Conservation (phyloP, 2,329 filamentous ascomycete genomes). For the Pyrenochaeta sp. region DNA sequence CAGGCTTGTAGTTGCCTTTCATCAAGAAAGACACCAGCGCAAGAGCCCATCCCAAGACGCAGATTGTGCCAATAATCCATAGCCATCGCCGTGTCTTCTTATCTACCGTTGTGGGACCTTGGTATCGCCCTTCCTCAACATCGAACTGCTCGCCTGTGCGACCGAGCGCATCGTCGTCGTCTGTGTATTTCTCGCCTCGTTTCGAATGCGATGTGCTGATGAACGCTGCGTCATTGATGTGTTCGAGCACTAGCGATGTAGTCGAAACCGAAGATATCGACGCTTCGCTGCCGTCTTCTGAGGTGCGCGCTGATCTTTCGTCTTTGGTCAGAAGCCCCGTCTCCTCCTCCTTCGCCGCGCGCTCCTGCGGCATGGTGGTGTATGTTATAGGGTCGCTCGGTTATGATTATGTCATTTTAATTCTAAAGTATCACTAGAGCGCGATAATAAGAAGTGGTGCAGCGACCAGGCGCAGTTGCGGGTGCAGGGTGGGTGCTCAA, state of each 20-base stretch:
- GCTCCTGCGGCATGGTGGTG: conserved; percentile 45
- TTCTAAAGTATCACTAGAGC: not conserved
- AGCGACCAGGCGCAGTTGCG: conserved; percentile 7
- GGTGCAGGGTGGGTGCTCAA: conserved; percentile 6
- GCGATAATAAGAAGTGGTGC: conserved; percentile 2
- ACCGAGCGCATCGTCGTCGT: conserved; percentile 52
- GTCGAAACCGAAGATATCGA: conserved; percentile 83
- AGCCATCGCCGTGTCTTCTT: conserved; percentile 69
- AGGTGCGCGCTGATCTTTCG: conserved; percentile 39
- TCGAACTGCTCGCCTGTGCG: conserved; percentile 61
- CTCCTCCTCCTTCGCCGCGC: conserved; percentile 53
- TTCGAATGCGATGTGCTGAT: conserved; percentile 39
- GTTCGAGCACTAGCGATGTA: conserved; percentile 82
- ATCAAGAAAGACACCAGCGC: conserved; percentile 73
- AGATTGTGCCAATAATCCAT: conserved; percentile 67
- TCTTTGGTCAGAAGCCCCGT: conserved; percentile 54
- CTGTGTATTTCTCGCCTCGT: conserved; percentile 48
- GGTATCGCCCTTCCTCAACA: conserved; percentile 59
- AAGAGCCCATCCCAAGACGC: conserved; percentile 73
- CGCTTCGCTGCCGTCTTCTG: conserved; percentile 52
- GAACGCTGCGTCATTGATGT: conserved; percentile 67
- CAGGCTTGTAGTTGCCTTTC: conserved; percentile 71
- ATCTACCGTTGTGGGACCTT: conserved; percentile 65
- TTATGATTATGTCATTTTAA: conserved; percentile 26
- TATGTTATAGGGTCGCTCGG: conserved; percentile 3